Percentiles rank a stretch among this genome's conserved stretches.
Conservation (phyloP, 768 basidiomycete genomes). For the Jaapia argillacea region DNA sequence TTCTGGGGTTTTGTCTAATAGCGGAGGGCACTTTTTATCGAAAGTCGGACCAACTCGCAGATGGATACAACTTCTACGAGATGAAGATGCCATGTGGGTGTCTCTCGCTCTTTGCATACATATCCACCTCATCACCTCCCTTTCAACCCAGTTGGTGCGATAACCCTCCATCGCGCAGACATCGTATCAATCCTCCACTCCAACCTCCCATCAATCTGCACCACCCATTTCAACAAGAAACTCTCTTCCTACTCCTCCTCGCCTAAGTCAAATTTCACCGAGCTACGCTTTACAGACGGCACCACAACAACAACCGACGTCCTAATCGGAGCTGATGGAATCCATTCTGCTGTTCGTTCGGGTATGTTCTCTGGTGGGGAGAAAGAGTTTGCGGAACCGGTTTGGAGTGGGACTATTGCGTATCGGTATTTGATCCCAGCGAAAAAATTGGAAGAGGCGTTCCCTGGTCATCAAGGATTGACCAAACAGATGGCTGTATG, state of each 20-base stretch:
- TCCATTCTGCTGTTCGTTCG: slow-evolving; percentile 19
- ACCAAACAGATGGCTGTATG: slow-evolving; percentile 34
- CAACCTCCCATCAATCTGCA: slow-evolving; percentile 13
- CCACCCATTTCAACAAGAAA: slow-evolving; percentile 21
- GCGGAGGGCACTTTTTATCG: too few species aligned
- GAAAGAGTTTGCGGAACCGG: slow-evolving; percentile 24
- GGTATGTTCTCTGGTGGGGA: background rate
- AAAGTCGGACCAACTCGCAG: slow-evolving; percentile 27
- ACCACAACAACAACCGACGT: slow-evolving; percentile 19
- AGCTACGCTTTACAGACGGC: slow-evolving; percentile 17
- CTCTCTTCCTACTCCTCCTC: slow-evolving; percentile 11
- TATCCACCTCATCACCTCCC: slow-evolving; percentile 1
- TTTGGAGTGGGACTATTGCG: slow-evolving; percentile 36
- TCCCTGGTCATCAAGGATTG: slow-evolving; percentile 24
- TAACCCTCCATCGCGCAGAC: slow-evolving; percentile 33
- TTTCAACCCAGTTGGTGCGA: background rate
- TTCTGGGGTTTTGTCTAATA: too few species aligned
- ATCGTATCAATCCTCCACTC: slow-evolving; percentile 34
- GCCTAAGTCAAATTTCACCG: background rate
- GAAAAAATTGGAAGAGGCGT: slow-evolving; percentile 20
- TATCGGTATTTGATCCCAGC: slow-evolving; percentile 36
- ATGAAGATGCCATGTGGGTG: slow-evolving; percentile 35
- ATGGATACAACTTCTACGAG: slow-evolving; percentile 29
- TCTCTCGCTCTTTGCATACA: too few species aligned
- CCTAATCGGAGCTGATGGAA: slow-evolving; percentile 22